A percentile compares a stretch with the other conserved stretches of the same genome.
Conservation (phyloP, 371 early-diverging fungal species). For the Syncephalastrum monosporum region DNA sequence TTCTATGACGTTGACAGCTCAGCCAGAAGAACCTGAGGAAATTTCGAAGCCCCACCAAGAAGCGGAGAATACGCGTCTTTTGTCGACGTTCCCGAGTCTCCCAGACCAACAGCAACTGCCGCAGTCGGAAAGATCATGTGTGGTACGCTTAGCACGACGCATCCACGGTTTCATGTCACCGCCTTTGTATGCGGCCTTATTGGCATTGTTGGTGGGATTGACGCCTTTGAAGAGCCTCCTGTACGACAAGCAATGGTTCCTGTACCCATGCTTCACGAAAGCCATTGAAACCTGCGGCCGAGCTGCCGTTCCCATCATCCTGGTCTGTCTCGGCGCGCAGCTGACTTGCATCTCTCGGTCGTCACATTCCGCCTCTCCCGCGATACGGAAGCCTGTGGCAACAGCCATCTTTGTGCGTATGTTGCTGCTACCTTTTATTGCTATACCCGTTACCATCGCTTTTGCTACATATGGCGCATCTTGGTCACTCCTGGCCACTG, state of each 20-base stretch:
- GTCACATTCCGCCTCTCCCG: slow-evolving; percentile 12
- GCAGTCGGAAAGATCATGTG: neutral
- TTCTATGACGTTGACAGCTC: slow-evolving; percentile 19
- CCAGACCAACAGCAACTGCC: neutral
- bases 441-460: slow-evolving; percentile 42
- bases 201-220: slow-evolving; percentile 57
- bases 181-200: slow-evolving; percentile 61
- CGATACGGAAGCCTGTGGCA: slow-evolving; percentile 32
- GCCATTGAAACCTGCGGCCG: slow-evolving; percentile 67
- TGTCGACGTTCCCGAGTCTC: slow-evolving; percentile 10
- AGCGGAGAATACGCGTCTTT: slow-evolving; percentile 7
- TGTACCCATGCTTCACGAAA: slow-evolving; percentile 58
- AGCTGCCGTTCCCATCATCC: slow-evolving; percentile 68
- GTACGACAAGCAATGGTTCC: slow-evolving; percentile 49
- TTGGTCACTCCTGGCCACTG: slow-evolving; percentile 41
- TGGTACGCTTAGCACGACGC: slow-evolving; percentile 1
- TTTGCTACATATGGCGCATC: slow-evolving; percentile 33
- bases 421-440: slow-evolving; percentile 43
- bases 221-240: slow-evolving; percentile 52
- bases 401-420: slow-evolving; percentile 46
- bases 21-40: slow-evolving; percentile 8
- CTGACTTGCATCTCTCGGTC: slow-evolving; percentile 32
- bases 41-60: slow-evolving; percentile 3
- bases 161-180: slow-evolving; percentile 55
- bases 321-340: slow-evolving; percentile 73